Conservation (phyloP, 2,329 filamentous ascomycete genomes). For the Trichoderma hamatum region DNA sequence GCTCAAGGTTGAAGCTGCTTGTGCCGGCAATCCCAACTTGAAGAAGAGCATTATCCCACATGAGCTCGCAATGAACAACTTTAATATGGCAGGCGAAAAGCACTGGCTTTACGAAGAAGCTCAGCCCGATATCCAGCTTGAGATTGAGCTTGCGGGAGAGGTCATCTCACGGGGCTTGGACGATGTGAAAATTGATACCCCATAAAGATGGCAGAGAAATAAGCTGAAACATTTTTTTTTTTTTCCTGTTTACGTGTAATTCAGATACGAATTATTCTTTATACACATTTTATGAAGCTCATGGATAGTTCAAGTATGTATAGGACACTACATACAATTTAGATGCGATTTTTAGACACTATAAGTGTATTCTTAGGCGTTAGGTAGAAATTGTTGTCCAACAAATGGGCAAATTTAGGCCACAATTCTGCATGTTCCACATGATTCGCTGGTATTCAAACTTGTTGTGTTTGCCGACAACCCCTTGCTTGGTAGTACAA, state of each 20-base stretch:
- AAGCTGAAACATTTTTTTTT: not conserved
- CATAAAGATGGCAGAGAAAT: not conserved
- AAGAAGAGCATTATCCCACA: slow-evolving; percentile 47
- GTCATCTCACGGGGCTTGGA: slow-evolving; percentile 34
- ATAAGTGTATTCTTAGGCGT: not conserved
- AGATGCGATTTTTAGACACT: not conserved
- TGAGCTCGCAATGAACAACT: slow-evolving; percentile 46
- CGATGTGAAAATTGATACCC: slow-evolving; percentile 30
- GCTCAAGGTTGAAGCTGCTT: slow-evolving; percentile 67
- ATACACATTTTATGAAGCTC: not conserved
- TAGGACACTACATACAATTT: not conserved
- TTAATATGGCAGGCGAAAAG: slow-evolving; percentile 50
- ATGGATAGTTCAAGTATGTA: not conserved
- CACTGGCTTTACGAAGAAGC: slow-evolving; percentile 51
- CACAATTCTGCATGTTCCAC: not conserved
- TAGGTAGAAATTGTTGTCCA: not conserved
- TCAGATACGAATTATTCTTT: not conserved
- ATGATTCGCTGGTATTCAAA: not conserved
- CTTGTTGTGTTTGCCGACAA: not conserved
- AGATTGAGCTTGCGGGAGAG: slow-evolving; percentile 48
- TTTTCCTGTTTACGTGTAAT: not conserved
- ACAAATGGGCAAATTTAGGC: not conserved
- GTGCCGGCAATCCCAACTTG: slow-evolving; percentile 46
- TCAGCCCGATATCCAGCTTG: slow-evolving; percentile 51
- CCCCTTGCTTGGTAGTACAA: not conserved